Conservation (phyloP, 768 basidiomycete species). For the Kondoa subrosea region DNA sequence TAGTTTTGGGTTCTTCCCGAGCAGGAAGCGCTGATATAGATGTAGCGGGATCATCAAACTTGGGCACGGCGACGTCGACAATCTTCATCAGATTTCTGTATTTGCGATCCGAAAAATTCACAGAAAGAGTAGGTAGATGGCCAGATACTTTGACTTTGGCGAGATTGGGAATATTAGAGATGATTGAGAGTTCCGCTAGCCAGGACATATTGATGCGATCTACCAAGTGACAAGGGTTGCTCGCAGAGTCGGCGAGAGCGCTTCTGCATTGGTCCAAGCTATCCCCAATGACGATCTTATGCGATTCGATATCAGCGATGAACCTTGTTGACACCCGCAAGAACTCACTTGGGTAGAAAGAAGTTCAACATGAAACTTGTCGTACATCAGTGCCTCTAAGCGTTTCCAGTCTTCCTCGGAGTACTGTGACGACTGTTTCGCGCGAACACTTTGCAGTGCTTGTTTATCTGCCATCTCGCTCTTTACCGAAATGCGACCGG, state of each 20-base stretch:
- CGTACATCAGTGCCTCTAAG: conserved; percentile 88
- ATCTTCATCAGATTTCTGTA: conserved; percentile 83
- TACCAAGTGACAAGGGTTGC: conserved; percentile 47
- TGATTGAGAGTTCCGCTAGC: conserved; percentile 78
- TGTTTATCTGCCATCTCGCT: conserved; percentile 76
- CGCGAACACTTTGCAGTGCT: conserved; percentile 55
- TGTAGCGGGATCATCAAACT: conserved; percentile 44
- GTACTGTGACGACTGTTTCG: conserved; percentile 70
- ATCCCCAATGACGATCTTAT: conserved; percentile 84
- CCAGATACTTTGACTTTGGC: conserved; percentile 82
- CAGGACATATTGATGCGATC: conserved; percentile 84
- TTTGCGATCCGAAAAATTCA: conserved; percentile 79
- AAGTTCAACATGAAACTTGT: conserved; percentile 63
- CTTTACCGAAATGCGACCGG: conserved; percentile 77
- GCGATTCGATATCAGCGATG: background rate
- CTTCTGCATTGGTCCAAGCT: conserved; percentile 63
- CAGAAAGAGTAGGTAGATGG: conserved; percentile 63
- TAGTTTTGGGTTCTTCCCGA: background rate
- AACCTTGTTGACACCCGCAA: background rate
- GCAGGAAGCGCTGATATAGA: background rate
- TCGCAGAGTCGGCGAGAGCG: conserved; percentile 46
- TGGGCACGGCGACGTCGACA: conserved; percentile 75
- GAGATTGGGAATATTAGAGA: conserved; percentile 61
- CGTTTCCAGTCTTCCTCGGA: conserved; percentile 67
- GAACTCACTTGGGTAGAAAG: conserved; percentile 66